Evolutionary conservation across 257 asterid genomes (phyloP), one percentile per base, ranked within the genome.

Genomic region (Leonotis leonurus): DNA sequence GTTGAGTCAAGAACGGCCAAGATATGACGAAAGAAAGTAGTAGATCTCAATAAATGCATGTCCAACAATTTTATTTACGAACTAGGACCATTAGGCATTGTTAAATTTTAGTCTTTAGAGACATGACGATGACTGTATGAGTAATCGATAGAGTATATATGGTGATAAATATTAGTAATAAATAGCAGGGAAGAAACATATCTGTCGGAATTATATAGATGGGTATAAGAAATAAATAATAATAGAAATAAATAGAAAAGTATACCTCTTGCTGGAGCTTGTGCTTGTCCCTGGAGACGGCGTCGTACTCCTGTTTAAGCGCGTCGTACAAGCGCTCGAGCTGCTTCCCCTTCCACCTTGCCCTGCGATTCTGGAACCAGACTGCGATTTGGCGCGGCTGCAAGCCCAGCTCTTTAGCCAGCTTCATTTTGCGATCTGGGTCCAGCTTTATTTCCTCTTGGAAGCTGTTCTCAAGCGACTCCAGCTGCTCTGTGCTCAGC

Each of bases 301-400:
- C 73, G 29, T 86, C 90, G 56, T 48, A 82, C 69, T 92, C 89
- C 75, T 83, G 95, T 67, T 89, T 92, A 27, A 92, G 89, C 9
- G 87, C 75, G 29, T 86, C 93, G 68, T 86, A 89, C 73, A 84
- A 61, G 26, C 84, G 80, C 72, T 89, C 97, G 8, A 92, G 94
- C 83, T 88, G 95, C 83, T 89, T 92, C 0, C 88, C 78, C 81
- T 89, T 92, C 98, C 97, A 92, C 26, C 98, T 83, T 3, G 97
- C 98, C 60, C 97, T 24, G 25, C 98, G 80, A 64, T 92, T 92
- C 77, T 92, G 98, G 63, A 92, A 92, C 98, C 98, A 92, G 43
- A 92, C 95, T 1, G 98, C 98, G 5, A 92, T 86, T 74, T 92
- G 95, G 14, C 98, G 74, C 0, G 98, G 98, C 74, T 86, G 95